Percentiles rank a stretch among this genome's conserved stretches.
These are phyloP conservation scores for Abrus precatorius DNA, from an alignment of 306 rosid genomes.

Conservation along the genomic window DNA sequence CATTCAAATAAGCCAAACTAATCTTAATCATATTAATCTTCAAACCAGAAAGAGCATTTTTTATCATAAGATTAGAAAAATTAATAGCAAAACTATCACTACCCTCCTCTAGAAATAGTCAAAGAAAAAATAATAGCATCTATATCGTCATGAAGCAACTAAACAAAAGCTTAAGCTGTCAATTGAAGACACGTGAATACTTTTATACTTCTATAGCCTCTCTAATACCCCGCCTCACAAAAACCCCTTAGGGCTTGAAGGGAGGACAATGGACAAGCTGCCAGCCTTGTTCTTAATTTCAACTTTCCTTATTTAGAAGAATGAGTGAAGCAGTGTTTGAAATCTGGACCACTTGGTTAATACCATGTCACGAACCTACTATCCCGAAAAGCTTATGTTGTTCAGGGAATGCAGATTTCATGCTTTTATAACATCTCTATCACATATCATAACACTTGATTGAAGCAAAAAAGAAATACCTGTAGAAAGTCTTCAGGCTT, in stretches of 20 bases:
- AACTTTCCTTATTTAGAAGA: not conserved
- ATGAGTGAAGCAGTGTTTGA: not conserved
- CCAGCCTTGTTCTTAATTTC: not conserved
- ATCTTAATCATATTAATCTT: not conserved
- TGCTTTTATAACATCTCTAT: constrained; percentile 16
- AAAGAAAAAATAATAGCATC: not conserved
- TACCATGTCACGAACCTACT: not conserved
- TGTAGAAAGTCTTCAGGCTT: constrained; percentile 74
- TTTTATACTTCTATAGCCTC: not conserved
- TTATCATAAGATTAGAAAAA: constrained; percentile 4
- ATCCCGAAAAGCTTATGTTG: not conserved
- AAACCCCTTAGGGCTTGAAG: not conserved
- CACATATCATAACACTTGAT: constrained; percentile 21
- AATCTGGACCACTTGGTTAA: not conserved
- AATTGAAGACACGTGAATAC: not conserved
- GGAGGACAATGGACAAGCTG: not conserved
- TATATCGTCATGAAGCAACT: not conserved
- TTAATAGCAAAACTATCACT: constrained; percentile 2
- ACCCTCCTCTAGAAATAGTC: not conserved
- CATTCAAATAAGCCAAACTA: not conserved
- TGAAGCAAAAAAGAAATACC: constrained; percentile 60
- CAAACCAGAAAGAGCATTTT: constrained; percentile 16
- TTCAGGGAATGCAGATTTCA: not conserved
- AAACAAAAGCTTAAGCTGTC: not conserved
- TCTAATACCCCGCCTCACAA: not conserved